Conservation (phyloP, 129 eudicot genomes). For the Calendula officinalis region DNA sequence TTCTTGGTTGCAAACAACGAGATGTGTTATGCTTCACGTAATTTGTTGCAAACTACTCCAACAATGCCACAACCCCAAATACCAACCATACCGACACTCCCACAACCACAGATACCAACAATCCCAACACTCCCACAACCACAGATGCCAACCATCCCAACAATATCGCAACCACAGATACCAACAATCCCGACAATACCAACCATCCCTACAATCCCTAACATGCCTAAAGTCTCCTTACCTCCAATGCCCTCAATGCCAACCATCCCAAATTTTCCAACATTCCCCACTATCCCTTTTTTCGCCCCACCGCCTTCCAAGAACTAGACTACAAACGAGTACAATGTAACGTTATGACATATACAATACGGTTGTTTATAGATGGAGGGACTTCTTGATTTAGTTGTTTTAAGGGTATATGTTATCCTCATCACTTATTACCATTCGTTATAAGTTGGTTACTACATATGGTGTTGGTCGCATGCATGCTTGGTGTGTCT, state of each 20-base stretch:
- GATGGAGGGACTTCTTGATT: neutral
- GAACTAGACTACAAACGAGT: conserved; percentile 10
- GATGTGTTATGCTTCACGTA: conserved; percentile 26
- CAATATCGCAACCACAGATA: conserved; percentile 2
- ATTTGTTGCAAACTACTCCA: conserved; percentile 19
- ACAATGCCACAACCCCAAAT: conserved; percentile 21
- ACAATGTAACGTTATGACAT: neutral
- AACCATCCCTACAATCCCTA: conserved; percentile 14
- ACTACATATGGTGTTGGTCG: neutral
- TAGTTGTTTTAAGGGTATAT: neutral
- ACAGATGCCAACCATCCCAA: neutral
- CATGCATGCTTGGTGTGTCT: neutral
- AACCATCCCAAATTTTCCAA: conserved; percentile 11
- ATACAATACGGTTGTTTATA: neutral
- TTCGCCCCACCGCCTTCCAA: conserved; percentile 32
- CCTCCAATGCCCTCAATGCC: conserved; percentile 23
- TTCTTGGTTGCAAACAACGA: conserved; percentile 22
- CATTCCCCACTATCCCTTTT: conserved; percentile 25
- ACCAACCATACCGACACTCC: conserved; percentile 10
- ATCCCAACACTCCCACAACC: conserved; percentile 8
- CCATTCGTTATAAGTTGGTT: neutral
- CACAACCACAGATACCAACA: conserved; percentile 11
- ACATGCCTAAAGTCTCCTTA: neutral
- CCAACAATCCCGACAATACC: conserved; percentile 5
- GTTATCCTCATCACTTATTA: neutral